phyloP scores from a whole-genome alignment of 371 early-diverging fungal species.

The Saksenaea oblongispora region DNA sequence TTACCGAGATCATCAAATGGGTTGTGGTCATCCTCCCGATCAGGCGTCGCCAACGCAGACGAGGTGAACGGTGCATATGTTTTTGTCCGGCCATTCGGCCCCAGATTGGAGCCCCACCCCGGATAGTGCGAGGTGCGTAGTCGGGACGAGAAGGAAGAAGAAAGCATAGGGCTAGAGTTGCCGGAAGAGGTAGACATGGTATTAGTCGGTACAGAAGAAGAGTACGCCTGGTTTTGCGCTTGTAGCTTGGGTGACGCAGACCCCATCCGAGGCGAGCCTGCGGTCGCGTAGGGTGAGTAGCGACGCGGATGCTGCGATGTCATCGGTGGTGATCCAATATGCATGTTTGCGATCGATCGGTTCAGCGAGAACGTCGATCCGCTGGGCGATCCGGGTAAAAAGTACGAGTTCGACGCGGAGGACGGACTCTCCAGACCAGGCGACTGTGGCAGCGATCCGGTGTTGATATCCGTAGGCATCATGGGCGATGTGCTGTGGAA shows the following conservation, averaged over 20 bases:
- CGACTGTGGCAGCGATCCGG: conserved; percentile 12
- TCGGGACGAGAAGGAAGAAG: conserved; percentile 18
- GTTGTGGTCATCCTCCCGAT: conserved; percentile 27
- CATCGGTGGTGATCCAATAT: conserved; percentile 30
- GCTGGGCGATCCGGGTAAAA: conserved; percentile 15
- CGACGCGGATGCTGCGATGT: conserved; percentile 22
- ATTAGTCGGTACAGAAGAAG: conserved; percentile 23
- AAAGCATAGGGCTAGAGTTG: conserved; percentile 7
- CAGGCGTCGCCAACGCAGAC: conserved; percentile 33
- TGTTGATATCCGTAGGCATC: neutral
- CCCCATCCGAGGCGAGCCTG: conserved; percentile 27
- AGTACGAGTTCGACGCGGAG: conserved; percentile 20
- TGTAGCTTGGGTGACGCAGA: conserved; percentile 22
- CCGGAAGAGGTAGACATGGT: conserved; percentile 15
- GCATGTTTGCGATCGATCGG: conserved; percentile 34
- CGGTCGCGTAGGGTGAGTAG: conserved; percentile 31
- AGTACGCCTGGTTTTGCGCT: conserved; percentile 14
- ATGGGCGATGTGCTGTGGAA: conserved; percentile 19
- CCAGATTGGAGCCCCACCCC: conserved; percentile 3
- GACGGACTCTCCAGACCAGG: conserved; percentile 23
- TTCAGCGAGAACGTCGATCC: conserved; percentile 19
- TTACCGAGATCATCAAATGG: conserved; percentile 24
- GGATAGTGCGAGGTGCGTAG: conserved; percentile 1
- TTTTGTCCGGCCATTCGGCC: conserved; percentile 5
- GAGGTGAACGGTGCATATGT: conserved; percentile 31